Evolutionary conservation across 768 basidiomycete species (phyloP).

Genomic region (Russula virescens): DNA sequence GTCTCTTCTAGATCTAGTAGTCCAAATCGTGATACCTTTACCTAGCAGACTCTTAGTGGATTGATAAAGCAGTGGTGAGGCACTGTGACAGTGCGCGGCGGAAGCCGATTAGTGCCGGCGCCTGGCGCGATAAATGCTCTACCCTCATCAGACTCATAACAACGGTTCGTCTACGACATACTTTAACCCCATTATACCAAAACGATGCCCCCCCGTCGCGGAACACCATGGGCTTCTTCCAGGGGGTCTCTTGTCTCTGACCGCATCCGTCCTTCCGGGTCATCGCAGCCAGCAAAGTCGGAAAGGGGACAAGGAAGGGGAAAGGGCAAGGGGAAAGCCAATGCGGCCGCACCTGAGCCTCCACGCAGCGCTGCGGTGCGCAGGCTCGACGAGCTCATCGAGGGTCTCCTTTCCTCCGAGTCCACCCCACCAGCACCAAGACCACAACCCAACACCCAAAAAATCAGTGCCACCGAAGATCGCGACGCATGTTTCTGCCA

Average conservation of each 20-base stretch:
- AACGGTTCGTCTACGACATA: too few relatives aligned
- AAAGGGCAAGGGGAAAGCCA: conserved; percentile 15
- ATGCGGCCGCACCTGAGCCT: conserved; percentile 1
- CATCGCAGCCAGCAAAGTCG: neutral
- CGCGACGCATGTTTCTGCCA: conserved; percentile 20
- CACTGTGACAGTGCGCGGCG: too few relatives aligned
- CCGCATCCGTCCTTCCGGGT: conserved; percentile 1
- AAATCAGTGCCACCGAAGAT: neutral
- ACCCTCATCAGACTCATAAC: too few relatives aligned
- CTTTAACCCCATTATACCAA: neutral
- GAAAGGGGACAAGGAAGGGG: conserved; percentile 12
- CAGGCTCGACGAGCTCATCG: conserved; percentile 21
- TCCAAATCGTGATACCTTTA: neutral
- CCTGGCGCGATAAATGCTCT: too few relatives aligned
- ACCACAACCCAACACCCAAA: too few relatives aligned
- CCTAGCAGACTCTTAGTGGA: too few relatives aligned
- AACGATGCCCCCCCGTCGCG: conserved; percentile 13
- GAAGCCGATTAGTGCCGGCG: too few relatives aligned
- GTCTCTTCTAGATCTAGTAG: neutral
- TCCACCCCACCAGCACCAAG: neutral
- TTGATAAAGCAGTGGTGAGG: too few relatives aligned
- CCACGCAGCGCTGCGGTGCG: conserved; percentile 16
- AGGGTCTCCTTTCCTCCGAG: neutral
- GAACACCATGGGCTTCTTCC: conserved; percentile 11
- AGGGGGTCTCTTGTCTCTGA: conserved; percentile 3